These are phyloP conservation scores for Pseudogymnoascus sp. DNA, from an alignment of 2,329 filamentous ascomycete genomes.

Conservation along the genomic window DNA sequence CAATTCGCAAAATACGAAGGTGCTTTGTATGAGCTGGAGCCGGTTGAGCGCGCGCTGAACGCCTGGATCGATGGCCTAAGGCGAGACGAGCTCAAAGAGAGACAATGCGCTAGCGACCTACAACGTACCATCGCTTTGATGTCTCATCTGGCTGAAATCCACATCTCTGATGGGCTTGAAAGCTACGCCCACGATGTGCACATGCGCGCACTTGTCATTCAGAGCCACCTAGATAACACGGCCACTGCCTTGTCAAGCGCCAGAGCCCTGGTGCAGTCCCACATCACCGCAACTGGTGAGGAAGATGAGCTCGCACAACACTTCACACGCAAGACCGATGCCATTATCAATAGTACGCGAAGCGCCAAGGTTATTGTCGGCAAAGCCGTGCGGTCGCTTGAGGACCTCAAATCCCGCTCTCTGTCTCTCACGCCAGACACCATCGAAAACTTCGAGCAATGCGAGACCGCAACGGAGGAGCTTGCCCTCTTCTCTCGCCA, in stretches of 20 bases:
- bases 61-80: slow-evolving; percentile 78
- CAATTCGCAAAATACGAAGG: slow-evolving; percentile 73
- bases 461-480: slow-evolving; percentile 55
- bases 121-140: slow-evolving; percentile 79
- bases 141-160: slow-evolving; percentile 74
- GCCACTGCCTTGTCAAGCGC: slow-evolving; percentile 58
- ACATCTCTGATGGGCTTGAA: slow-evolving; percentile 61
- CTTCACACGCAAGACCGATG: slow-evolving; percentile 63
- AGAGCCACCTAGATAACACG: slow-evolving; percentile 73
- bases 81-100: slow-evolving; percentile 76
- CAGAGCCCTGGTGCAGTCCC: slow-evolving; percentile 58
- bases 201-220: slow-evolving; percentile 67
- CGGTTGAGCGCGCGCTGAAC: slow-evolving; percentile 83
- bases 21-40: slow-evolving; percentile 78
- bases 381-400: slow-evolving; percentile 68
- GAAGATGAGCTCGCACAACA: slow-evolving; percentile 61
- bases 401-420: slow-evolving; percentile 68
- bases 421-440: slow-evolving; percentile 64
- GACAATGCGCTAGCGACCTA: slow-evolving; percentile 72
- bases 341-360: slow-evolving; percentile 65
- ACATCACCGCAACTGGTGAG: slow-evolving; percentile 46
- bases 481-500: slow-evolving; percentile 58
- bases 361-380: slow-evolving; percentile 76
- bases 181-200: slow-evolving; percentile 72
- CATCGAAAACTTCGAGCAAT: slow-evolving; percentile 59